Evolutionary conservation across 495 filamentous ascomycete genomes (phyloP).

Genomic region (Penicillium tannophilum): DNA sequence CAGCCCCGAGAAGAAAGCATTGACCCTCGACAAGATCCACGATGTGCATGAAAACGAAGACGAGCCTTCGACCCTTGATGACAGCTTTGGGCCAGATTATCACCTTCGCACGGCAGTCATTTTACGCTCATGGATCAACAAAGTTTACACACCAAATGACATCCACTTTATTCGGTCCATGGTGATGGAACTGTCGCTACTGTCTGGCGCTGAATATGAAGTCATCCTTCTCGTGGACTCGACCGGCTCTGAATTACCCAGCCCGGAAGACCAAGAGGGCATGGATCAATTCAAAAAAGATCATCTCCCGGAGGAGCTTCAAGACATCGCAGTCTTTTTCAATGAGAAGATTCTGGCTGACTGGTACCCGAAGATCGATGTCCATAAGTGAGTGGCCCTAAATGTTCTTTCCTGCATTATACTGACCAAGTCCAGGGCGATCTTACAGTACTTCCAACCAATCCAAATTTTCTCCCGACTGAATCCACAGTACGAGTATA

Average conservation of each 20-base stretch:
- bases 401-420: neutral
- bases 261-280: conserved; percentile 40
- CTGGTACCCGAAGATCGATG: conserved; percentile 21
- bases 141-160: conserved; percentile 68
- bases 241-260: conserved; percentile 53
- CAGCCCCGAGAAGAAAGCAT: neutral
- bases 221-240: conserved; percentile 73
- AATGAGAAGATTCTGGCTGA: conserved; percentile 37
- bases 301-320: conserved; percentile 64
- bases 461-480: conserved; percentile 47
- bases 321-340: conserved; percentile 64
- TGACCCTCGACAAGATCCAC: conserved; percentile 7
- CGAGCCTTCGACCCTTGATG: neutral
- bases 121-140: conserved; percentile 67
- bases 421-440: conserved; percentile 2
- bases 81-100: neutral
- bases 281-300: conserved; percentile 46
- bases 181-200: conserved; percentile 67
- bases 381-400: conserved; percentile 14
- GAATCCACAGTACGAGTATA: conserved; percentile 65
- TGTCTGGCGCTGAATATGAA: conserved; percentile 73
- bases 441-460: conserved; percentile 30
- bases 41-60: neutral
- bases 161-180: conserved; percentile 68
- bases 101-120: conserved; percentile 64